Percentiles rank a stretch among this genome's conserved stretches.
Evolutionary conservation across 2,329 filamentous ascomycete species (phyloP).

Genomic region (Pseudogymnoascus sp.): DNA sequence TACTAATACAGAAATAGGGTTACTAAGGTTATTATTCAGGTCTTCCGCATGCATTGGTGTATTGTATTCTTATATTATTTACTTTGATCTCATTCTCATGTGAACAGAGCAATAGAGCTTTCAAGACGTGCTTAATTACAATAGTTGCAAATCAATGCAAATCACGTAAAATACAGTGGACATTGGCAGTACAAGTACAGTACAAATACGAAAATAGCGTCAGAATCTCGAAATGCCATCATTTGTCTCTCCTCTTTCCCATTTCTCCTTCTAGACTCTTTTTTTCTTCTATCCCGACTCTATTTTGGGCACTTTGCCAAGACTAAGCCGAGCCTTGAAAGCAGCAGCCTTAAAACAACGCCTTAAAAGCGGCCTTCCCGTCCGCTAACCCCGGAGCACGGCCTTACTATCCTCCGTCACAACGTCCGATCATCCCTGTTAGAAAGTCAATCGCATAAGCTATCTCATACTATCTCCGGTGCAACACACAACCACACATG

Average conservation of each 20-base stretch:
- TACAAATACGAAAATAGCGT: not conserved
- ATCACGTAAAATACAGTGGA: not conserved
- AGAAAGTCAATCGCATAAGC: conserved; percentile 1
- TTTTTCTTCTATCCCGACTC: not conserved
- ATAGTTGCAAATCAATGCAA: not conserved
- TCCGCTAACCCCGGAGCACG: not conserved
- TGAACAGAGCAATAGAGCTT: not conserved
- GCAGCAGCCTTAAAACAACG: not conserved
- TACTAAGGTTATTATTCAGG: not conserved
- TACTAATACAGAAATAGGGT: not conserved
- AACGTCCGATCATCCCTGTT: not conserved
- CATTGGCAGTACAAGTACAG: not conserved
- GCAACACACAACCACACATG: not conserved
- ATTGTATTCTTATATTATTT: not conserved
- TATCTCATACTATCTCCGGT: not conserved
- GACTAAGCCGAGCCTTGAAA: not conserved
- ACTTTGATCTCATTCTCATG: not conserved
- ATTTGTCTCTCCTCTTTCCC: not conserved
- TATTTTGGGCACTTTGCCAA: not conserved
- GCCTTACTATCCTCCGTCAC: not conserved
- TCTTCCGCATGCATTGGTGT: not conserved
- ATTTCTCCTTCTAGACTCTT: not conserved
- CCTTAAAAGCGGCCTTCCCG: conserved; percentile 2
- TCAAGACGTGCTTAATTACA: not conserved
- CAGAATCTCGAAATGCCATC: not conserved